A percentile compares a stretch with the other conserved stretches of the same genome.
Evolutionary conservation across 371 early-diverging fungal species (phyloP).

Genomic region (Mucor mucedo): DNA sequence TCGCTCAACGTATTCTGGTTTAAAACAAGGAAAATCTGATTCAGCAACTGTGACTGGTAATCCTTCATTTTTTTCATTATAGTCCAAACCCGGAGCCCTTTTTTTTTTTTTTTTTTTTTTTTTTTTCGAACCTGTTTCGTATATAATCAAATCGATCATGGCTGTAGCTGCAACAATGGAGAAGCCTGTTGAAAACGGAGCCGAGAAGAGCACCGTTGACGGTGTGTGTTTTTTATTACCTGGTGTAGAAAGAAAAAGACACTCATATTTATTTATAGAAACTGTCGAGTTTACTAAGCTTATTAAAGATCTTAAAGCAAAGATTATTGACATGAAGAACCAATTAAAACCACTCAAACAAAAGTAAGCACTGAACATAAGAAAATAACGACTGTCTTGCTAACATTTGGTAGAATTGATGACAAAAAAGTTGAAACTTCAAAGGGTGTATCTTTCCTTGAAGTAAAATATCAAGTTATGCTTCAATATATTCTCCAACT

Average conservation of each 20-base stretch:
- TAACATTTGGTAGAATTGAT: constrained; percentile 39
- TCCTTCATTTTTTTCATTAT: constrained; percentile 9
- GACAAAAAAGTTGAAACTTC: constrained; percentile 69
- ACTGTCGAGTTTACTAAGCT: constrained; percentile 47
- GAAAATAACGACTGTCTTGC: neutral
- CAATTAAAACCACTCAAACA: constrained; percentile 59
- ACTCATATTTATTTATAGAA: constrained; percentile 10
- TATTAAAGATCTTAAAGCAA: constrained; percentile 55
- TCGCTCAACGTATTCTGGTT: too few relatives aligned
- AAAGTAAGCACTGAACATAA: constrained; percentile 40
- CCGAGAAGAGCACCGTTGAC: neutral
- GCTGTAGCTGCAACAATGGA: constrained; percentile 9
- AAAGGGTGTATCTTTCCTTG: constrained; percentile 84
- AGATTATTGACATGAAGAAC: constrained; percentile 58
- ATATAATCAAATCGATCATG: constrained; percentile 8
- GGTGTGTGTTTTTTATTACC: neutral
- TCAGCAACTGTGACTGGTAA: constrained; percentile 7
- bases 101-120: neutral
- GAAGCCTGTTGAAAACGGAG: constrained; percentile 5
- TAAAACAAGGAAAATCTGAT: too few relatives aligned
- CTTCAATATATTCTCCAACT: constrained; percentile 88
- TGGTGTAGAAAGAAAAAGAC: neutral
- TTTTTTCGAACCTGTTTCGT: too few relatives aligned
- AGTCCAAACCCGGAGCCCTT: neutral
- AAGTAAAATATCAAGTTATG: constrained; percentile 85